phyloP scores from a whole-genome alignment of 768 basidiomycete species.

The Tulasnella calospora region DNA sequence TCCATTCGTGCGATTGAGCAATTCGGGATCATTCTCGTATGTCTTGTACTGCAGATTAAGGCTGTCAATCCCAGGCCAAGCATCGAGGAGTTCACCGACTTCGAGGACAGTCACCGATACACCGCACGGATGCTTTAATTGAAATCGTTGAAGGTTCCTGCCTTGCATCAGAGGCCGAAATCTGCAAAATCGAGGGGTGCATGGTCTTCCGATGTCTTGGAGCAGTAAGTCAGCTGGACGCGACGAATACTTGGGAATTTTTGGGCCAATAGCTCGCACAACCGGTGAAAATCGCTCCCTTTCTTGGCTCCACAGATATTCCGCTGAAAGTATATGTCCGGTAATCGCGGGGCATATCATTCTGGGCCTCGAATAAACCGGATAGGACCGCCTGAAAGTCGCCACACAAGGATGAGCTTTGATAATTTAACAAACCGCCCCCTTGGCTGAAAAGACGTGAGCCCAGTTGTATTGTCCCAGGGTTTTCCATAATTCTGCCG shows the following conservation, averaged over 20 bases:
- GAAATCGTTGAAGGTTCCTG: background rate
- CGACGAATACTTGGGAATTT: background rate
- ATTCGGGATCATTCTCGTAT: background rate
- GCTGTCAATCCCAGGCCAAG: background rate
- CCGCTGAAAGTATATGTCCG: background rate
- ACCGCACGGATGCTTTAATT: background rate
- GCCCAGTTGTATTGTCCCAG: background rate
- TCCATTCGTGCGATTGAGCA: background rate
- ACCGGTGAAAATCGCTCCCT: background rate
- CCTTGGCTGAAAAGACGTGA: background rate
- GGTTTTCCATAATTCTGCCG: background rate
- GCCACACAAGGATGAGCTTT: background rate
- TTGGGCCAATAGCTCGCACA: background rate
- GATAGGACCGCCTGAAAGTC: background rate
- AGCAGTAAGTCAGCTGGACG: background rate
- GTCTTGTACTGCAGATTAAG: background rate
- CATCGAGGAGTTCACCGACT: background rate
- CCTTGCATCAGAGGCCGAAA: background rate
- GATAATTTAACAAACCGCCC: background rate
- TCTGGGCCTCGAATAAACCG: background rate
- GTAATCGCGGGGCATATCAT: background rate
- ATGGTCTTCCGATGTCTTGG: background rate
- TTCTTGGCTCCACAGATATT: background rate
- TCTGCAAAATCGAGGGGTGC: background rate
- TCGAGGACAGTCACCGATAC: background rate